A percentile compares a stretch with the other conserved stretches of the same genome.
These are phyloP conservation scores for Torulaspora quercuum DNA, from an alignment of 805 yeast genomes.

Conservation along the genomic window DNA sequence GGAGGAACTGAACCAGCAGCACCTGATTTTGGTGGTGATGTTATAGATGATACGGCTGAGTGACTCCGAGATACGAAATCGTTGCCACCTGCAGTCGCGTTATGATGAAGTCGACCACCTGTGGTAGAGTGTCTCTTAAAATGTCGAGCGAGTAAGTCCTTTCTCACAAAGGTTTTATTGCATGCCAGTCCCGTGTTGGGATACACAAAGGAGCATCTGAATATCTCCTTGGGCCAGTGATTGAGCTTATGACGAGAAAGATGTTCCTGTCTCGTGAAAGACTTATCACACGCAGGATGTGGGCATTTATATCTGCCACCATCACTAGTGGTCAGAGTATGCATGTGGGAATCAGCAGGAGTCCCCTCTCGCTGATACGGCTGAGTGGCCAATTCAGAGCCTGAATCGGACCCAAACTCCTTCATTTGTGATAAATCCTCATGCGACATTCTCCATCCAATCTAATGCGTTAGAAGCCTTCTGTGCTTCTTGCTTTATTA, in stretches of 20 bases:
- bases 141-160: constrained; percentile 50
- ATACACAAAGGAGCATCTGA: constrained; percentile 41
- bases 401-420: constrained; percentile 3
- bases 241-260: constrained; percentile 59
- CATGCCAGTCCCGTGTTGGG: constrained; percentile 40
- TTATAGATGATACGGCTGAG: constrained; percentile 3
- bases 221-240: constrained; percentile 52
- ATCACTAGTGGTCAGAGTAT: neutral
- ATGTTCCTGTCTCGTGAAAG: constrained; percentile 59
- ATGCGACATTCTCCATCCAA: no score
- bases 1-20: constrained; percentile 11
- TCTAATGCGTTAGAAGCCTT: no score
- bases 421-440: constrained; percentile 3
- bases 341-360: constrained; percentile 1
- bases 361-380: neutral
- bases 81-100: neutral
- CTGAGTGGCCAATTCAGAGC: neutral
- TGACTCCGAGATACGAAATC: constrained; percentile 6
- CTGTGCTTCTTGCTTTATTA: no score
- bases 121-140: constrained; percentile 39
- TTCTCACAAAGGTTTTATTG: constrained; percentile 58
- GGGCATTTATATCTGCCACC: constrained; percentile 40
- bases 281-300: constrained; percentile 51
- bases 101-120: constrained; percentile 14
- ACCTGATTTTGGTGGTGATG: constrained; percentile 3